phyloP scores from a whole-genome alignment of 108 stramenopile species.

The Bacterosira constricta region DNA sequence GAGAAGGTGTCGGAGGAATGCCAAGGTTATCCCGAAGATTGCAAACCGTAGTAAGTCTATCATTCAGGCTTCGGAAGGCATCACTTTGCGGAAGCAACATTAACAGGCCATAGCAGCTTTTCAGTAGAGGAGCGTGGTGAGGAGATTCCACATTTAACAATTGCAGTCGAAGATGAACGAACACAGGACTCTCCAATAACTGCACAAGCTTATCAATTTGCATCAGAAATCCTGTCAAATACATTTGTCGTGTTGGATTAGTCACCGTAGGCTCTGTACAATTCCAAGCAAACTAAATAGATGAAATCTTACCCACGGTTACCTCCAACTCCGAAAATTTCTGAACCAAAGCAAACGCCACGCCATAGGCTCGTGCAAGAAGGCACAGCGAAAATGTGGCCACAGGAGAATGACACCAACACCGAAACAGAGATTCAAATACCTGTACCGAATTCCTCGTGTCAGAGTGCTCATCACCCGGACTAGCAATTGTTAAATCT shows the following conservation, averaged over 20 bases:
- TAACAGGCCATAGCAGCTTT: constrained; percentile 93
- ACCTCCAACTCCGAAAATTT: constrained; percentile 91
- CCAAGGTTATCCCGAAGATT: constrained; percentile 88
- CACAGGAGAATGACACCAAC: constrained; percentile 98
- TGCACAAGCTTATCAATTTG: constrained; percentile 98
- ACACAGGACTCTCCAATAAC: constrained; percentile 97
- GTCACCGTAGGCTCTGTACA: neutral
- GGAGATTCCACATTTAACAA: constrained; percentile 91
- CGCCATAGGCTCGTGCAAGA: constrained; percentile 93
- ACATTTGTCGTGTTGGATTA: neutral
- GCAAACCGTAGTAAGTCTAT: constrained; percentile 86
- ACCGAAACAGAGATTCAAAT: constrained; percentile 87
- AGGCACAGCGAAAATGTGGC: constrained; percentile 96
- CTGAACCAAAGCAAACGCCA: constrained; percentile 91
- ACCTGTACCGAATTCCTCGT: constrained; percentile 60
- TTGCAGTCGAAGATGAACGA: constrained; percentile 94
- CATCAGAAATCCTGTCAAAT: constrained; percentile 79
- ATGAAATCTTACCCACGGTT: constrained; percentile 71
- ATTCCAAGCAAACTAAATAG: neutral
- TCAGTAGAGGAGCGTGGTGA: constrained; percentile 88
- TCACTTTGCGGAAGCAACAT: constrained; percentile 96
- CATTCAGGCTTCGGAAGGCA: constrained; percentile 87
- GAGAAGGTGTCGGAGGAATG: constrained; percentile 33
- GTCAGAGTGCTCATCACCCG: constrained; percentile 35
- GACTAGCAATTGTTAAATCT: constrained; percentile 8